Evolutionary conservation across 345 rosid genomes (phyloP), one percentile per base, ranked within the genome.

Genomic region (Diplotaxis tenuifolia): DNA sequence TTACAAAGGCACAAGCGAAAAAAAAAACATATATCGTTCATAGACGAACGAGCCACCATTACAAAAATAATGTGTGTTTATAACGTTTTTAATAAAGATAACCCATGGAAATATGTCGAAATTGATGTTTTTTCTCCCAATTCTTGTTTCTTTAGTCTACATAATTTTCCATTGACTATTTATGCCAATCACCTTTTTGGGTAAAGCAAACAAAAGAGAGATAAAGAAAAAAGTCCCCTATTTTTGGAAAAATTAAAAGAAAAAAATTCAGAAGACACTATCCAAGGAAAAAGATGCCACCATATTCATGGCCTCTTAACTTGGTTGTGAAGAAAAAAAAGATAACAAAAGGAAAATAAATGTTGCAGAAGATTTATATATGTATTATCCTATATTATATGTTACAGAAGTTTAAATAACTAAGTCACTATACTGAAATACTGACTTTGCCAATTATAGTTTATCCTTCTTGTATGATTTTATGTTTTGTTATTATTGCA

Each of bases 271-370:
- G 54, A 67, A 61, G 70, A 68, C 64, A 62, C 69, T 68, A 60
- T 75, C 70, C 69, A 68, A 38, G 40, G 9, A 53, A 68, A 75
- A 75, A 62, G 74, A 68, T 69, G 74, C 59, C 79, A 69, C 75
- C 59, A 69, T 69, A 19, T 68, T 15, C 29, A 10, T 62, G 31
- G 50, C 52, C 27, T 62, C 59, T 29, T 69, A 69, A 20, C 79
- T 75, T 75, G 23, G 75, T 45, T 75, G 59, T 55, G 79, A 75
- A 75, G 79, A 63, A 62, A 68, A 61, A 18, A 32, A 12, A 50
- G n/a, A 45, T 9, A 29, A n/a, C n/a, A 29, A 65, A 20, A 56
- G 21, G 10, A 65, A 73, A 47, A 10, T 9, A 1, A 8, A 50
- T 14, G 6, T 40, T 40, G 47, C 47, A 40, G 47, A 14, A 40